Base-by-base conservation (phyloP, 2,329 filamentous ascomycete species). In the Blastomyces emzantsi region DNA sequence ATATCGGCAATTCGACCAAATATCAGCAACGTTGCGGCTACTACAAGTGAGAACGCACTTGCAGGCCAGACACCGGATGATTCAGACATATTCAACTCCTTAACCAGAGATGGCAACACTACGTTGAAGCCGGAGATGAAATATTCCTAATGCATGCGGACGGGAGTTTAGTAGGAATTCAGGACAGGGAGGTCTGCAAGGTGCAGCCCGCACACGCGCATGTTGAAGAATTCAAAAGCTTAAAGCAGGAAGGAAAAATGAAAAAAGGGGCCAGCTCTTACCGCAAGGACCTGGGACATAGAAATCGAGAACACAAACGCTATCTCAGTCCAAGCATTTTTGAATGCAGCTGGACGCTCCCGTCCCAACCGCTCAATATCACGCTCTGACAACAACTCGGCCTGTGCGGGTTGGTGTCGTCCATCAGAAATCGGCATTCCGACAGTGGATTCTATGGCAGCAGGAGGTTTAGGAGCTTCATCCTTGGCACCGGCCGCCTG, bases 111-210 rank as follows among this genome's bases (percentile, higher is more conserved):
- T 0, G 90, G 90, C 0, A 92, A 75, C 33, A 93, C 76, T 64
- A 86, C 77, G 64, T 81, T 85, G 70, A 92, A 94, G 41, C 90
- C 90, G 57, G 87, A 89, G 60, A 93, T 83, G 71, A 88, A 89
- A 74, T 87, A 92, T 76, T 92, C 89, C 80, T 85, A 65, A 55
- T 17, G 30, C 7, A 55, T n/a, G 15, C 9, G n/a, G n/a, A 55
- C 25, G 7, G 30, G 60, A 25, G 43, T 47, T 62, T 41, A 66
- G 61, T 54, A 25, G 13, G 15, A 33, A 52, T 65, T 17, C 57
- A 41, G 17, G 62, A 17, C n/a, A 49, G 4, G 11, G 3, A 11
- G n/a, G 2, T 11, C n/a, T 9, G n/a, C 7, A 49, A n/a, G n/a
- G 60, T 19, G 47, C 5, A n/a, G n/a, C 62, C 22, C 45, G 28